Conservation (phyloP, 306 rosid species). For the Gynostemma pentaphyllum region DNA sequence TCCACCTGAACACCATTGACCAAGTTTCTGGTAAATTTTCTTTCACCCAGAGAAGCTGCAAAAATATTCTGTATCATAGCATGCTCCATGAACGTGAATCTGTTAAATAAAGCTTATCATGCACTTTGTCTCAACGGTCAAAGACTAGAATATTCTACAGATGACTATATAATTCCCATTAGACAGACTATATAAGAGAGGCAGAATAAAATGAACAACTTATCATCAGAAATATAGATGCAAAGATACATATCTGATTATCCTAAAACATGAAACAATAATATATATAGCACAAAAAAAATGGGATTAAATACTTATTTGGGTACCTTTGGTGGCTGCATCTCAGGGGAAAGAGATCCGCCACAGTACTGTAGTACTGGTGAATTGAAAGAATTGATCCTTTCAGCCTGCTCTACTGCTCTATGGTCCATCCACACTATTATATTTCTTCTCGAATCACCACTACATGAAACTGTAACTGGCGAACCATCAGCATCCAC, state of each 20-base stretch:
- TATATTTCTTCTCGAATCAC: conserved; percentile 90
- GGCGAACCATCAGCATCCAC: conserved; percentile 90
- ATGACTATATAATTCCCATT: no score
- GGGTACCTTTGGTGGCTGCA: conserved; percentile 93
- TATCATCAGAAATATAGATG: no score
- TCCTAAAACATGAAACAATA: neutral
- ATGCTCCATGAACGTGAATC: conserved; percentile 13
- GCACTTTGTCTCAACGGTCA: neutral
- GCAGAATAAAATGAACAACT: no score
- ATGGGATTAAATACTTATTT: neutral
- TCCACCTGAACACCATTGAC: conserved; percentile 95
- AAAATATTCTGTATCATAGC: conserved; percentile 17
- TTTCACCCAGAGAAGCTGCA: conserved; percentile 96
- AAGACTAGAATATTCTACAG: neutral
- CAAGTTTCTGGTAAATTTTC: conserved; percentile 91
- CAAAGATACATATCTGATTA: no score
- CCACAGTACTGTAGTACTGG: conserved; percentile 87
- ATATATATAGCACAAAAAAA: no score
- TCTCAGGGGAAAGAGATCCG: conserved; percentile 96
- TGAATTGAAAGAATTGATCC: conserved; percentile 69
- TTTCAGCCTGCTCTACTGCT: conserved; percentile 87
- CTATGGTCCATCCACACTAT: conserved; percentile 99
- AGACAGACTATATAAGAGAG: no score
- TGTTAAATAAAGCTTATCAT: conserved; percentile 4
- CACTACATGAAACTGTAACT: conserved; percentile 79